phyloP scores from a whole-genome alignment of 805 yeast species.

The Candida pseudoglaebosa region DNA sequence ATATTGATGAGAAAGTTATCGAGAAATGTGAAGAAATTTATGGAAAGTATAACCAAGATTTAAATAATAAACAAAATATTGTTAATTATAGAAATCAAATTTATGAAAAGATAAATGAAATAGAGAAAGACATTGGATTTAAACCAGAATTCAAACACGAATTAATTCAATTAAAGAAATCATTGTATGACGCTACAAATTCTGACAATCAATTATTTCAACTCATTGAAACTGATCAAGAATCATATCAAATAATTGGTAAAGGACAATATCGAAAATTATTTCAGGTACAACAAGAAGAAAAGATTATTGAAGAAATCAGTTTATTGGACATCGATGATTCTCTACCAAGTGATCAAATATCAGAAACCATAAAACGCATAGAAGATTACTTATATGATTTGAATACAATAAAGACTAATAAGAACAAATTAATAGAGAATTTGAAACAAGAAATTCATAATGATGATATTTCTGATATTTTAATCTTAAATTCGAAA shows the following conservation, averaged over 20 bases:
- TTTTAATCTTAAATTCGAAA: constrained; percentile 61
- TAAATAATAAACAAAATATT: constrained; percentile 28
- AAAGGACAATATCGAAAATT: constrained; percentile 42
- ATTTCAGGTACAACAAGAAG: constrained; percentile 14
- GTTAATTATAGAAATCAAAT: constrained; percentile 33
- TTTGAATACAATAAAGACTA: constrained; percentile 58
- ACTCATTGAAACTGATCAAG: constrained; percentile 34
- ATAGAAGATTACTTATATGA: constrained; percentile 59
- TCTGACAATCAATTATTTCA: constrained; percentile 54
- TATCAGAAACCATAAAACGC: constrained; percentile 35
- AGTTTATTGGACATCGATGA: constrained; percentile 72
- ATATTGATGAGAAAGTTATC: constrained; percentile 7
- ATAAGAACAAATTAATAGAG: constrained; percentile 55
- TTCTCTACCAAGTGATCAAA: constrained; percentile 16
- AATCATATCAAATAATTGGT: constrained; percentile 23
- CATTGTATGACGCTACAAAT: constrained; percentile 56
- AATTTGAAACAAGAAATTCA: constrained; percentile 70
- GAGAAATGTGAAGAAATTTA: constrained; percentile 18
- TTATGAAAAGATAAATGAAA: constrained; percentile 26
- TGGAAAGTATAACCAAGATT: constrained; percentile 26
- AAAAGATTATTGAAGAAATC: constrained; percentile 22
- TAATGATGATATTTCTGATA: constrained; percentile 78
- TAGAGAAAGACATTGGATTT: constrained; percentile 41
- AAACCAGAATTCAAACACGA: constrained; percentile 22
- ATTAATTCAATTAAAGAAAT: constrained; percentile 51